Percentiles rank a stretch among this genome's conserved stretches.
Conservation (phyloP, 345 rosid genomes). For the Salix caprea region DNA sequence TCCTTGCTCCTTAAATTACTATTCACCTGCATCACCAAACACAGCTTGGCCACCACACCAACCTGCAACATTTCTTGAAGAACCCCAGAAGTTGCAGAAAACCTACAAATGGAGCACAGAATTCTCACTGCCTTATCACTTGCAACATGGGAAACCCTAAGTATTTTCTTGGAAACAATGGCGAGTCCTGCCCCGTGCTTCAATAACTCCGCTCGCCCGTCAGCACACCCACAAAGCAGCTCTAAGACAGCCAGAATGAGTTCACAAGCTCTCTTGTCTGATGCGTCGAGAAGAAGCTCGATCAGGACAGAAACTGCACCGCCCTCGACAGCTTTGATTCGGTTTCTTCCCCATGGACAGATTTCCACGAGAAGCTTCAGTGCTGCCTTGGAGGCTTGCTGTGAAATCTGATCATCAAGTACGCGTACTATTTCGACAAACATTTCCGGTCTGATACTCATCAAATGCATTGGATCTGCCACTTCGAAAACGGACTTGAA, state of each 20-base stretch:
- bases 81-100: slow-evolving; percentile 39
- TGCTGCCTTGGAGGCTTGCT: slow-evolving; percentile 56
- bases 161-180: slow-evolving; percentile 55
- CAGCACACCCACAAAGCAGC: slow-evolving; percentile 51
- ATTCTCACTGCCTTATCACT: slow-evolving; percentile 51
- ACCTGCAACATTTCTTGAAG: slow-evolving; percentile 59
- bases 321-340: slow-evolving; percentile 58
- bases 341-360: slow-evolving; percentile 70
- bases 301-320: slow-evolving; percentile 46
- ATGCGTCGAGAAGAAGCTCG: slow-evolving; percentile 63
- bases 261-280: slow-evolving; percentile 45
- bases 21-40: slow-evolving; percentile 48
- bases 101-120: slow-evolving; percentile 41
- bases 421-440: slow-evolving; percentile 49
- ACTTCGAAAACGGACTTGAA: slow-evolving; percentile 41
- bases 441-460: slow-evolving; percentile 30
- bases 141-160: slow-evolving; percentile 48
- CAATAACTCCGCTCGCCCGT: slow-evolving; percentile 55
- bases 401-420: slow-evolving; percentile 49
- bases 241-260: slow-evolving; percentile 40
- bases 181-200: slow-evolving; percentile 59
- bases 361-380: slow-evolving; percentile 41
- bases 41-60: slow-evolving; percentile 53
- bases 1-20: slow-evolving; percentile 39
- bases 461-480: slow-evolving; percentile 55